Percentiles rank a stretch among this genome's conserved stretches.
Evolutionary conservation across 2,329 filamentous ascomycete genomes (phyloP).

Genomic region (Neonectria magnoliae): DNA sequence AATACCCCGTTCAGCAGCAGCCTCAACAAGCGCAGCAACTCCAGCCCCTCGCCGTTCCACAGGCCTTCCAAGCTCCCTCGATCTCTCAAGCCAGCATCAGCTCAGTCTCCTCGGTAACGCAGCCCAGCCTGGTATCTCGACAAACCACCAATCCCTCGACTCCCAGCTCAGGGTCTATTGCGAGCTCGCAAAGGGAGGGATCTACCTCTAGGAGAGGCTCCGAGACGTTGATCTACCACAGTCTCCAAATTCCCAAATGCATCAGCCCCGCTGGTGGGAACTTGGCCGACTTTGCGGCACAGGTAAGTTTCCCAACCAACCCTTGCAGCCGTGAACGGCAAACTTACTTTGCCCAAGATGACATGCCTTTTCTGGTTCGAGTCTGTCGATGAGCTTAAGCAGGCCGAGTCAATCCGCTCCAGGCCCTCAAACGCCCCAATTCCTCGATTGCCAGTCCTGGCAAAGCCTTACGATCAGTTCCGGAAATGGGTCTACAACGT

Average conservation of each 20-base stretch:
- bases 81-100: slow-evolving; percentile 30
- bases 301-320: slow-evolving; percentile 62
- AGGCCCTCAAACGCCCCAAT: slow-evolving; percentile 52
- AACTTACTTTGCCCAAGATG: slow-evolving; percentile 66
- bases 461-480: slow-evolving; percentile 81
- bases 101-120: slow-evolving; percentile 31
- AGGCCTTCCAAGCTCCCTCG: slow-evolving; percentile 22
- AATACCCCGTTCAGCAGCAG: slow-evolving; percentile 43
- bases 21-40: slow-evolving; percentile 28
- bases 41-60: slow-evolving; percentile 27
- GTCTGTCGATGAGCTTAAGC: slow-evolving; percentile 79
- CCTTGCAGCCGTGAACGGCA: not conserved
- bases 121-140: slow-evolving; percentile 31
- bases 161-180: slow-evolving; percentile 46
- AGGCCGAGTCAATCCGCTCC: slow-evolving; percentile 71
- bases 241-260: slow-evolving; percentile 76
- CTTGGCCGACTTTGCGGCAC: slow-evolving; percentile 83
- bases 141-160: slow-evolving; percentile 52
- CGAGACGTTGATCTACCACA: slow-evolving; percentile 63
- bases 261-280: slow-evolving; percentile 81
- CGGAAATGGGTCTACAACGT: slow-evolving; percentile 94
- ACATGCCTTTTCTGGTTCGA: slow-evolving; percentile 99
- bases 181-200: slow-evolving; percentile 42
- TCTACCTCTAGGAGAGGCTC: slow-evolving; percentile 51
- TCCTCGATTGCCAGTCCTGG: slow-evolving; percentile 72